Conservation (phyloP, 2,329 filamentous ascomycete genomes). For the Beauveria rudraprayagi region DNA sequence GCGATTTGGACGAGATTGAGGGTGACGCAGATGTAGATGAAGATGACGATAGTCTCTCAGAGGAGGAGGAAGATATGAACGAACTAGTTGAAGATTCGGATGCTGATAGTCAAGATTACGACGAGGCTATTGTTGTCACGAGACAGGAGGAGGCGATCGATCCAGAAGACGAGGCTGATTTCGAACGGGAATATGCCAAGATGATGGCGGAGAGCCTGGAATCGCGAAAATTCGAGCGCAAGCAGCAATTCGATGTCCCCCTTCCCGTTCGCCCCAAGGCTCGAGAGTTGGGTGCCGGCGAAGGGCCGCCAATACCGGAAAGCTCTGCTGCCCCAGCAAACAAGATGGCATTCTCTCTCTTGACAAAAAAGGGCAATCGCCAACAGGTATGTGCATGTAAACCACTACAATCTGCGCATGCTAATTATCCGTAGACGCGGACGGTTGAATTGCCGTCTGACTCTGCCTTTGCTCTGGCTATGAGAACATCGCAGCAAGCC, state of each 20-base stretch:
- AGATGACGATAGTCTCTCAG: conserved; percentile 49
- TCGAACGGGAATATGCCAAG: conserved; percentile 94
- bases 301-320: conserved; percentile 7
- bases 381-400: conserved; percentile 58
- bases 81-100: conserved; percentile 40
- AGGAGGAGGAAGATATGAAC: conserved; percentile 53
- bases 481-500: conserved; percentile 91
- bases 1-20: conserved; percentile 57
- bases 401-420: not conserved
- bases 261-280: conserved; percentile 74
- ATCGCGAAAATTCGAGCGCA: conserved; percentile 91
- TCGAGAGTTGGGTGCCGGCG: conserved; percentile 34
- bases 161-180: conserved; percentile 91
- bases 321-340: conserved; percentile 16
- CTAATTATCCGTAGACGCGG: conserved; percentile 55
- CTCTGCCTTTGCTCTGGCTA: conserved; percentile 89
- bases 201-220: conserved; percentile 98
- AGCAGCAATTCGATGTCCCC: conserved; percentile 91
- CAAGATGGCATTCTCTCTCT: conserved; percentile 94
- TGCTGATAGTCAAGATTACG: conserved; percentile 53
- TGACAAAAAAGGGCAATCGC: conserved; percentile 93
- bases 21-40: conserved; percentile 51
- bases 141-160: conserved; percentile 85
- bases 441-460: conserved; percentile 85
- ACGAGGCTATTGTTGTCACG: conserved; percentile 87